Evolutionary conservation across 2,329 filamentous ascomycete genomes (phyloP).

Genomic region (Xylariaceae sp.): DNA sequence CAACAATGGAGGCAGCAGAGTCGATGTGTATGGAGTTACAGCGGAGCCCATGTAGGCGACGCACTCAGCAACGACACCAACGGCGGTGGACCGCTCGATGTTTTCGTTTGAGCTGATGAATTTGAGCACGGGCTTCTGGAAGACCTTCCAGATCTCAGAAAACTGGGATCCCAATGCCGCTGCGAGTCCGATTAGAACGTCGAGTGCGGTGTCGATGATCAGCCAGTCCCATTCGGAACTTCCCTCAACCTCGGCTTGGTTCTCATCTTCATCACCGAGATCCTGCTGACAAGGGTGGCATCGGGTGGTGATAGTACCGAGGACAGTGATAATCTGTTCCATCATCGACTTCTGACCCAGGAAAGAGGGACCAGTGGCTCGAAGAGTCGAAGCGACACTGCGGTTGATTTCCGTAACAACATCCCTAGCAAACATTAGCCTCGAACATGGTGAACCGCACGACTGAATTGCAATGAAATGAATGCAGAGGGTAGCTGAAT

Average conservation of each 20-base stretch:
- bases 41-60: constrained; percentile 74
- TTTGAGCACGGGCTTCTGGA: constrained; percentile 85
- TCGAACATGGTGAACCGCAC: background rate
- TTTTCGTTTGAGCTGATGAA: constrained; percentile 81
- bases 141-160: constrained; percentile 87
- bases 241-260: constrained; percentile 64
- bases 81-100: constrained; percentile 81
- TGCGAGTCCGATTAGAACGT: constrained; percentile 80
- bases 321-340: constrained; percentile 67
- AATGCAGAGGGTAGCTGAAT: constrained; percentile 18
- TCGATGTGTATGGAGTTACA: constrained; percentile 75
- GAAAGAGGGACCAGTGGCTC: constrained; percentile 82
- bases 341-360: constrained; percentile 68
- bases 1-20: constrained; percentile 71
- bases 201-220: constrained; percentile 87
- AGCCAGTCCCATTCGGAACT: constrained; percentile 97
- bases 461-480: background rate
- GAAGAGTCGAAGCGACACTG: constrained; percentile 83
- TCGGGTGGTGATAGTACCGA: constrained; percentile 78
- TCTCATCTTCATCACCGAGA: constrained; percentile 73
- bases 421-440: constrained; percentile 48
- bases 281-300: constrained; percentile 91
- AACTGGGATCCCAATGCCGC: constrained; percentile 77
- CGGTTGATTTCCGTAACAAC: constrained; percentile 94
- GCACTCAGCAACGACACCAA: constrained; percentile 89